Conservation (phyloP, 345 rosid genomes). For the Erucastrum elatum region DNA sequence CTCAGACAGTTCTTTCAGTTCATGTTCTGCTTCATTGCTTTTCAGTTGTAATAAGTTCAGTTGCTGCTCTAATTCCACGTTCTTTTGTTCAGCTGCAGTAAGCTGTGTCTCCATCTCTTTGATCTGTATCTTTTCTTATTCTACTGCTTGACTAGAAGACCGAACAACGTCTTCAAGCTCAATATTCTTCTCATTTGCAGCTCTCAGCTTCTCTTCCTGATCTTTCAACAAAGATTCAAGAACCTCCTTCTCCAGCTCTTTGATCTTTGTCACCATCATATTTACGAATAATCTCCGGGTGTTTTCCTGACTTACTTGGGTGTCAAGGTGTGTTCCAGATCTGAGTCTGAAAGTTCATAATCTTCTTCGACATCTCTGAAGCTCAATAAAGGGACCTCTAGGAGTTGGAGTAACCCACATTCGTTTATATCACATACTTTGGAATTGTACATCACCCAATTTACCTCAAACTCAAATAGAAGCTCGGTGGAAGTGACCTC, state of each 20-base stretch:
- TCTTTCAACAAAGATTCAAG: constrained; percentile 52
- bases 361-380: too few species aligned
- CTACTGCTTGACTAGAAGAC: constrained; percentile 63
- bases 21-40: constrained; percentile 57
- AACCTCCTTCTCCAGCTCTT: constrained; percentile 55
- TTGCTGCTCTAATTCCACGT: constrained; percentile 73
- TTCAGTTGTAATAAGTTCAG: constrained; percentile 52
- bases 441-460: too few species aligned
- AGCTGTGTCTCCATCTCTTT: constrained; percentile 66
- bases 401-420: too few species aligned
- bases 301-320: too few species aligned
- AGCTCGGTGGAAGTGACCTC: too few species aligned
- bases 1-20: constrained; percentile 53
- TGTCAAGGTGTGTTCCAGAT: too few species aligned
- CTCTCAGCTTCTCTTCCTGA: constrained; percentile 63
- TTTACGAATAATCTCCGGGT: too few species aligned
- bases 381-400: too few species aligned
- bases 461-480: too few species aligned
- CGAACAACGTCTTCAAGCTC: constrained; percentile 66
- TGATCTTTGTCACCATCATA: too few species aligned
- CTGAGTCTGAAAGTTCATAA: too few species aligned
- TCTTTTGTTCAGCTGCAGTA: constrained; percentile 69
- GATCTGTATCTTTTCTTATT: constrained; percentile 59
- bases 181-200: constrained; percentile 61
- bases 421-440: too few species aligned